Evolutionary conservation across 129 eudicot species (phyloP), one percentile per base, ranked within the genome.

Genomic region (Escallonia herrerae): DNA sequence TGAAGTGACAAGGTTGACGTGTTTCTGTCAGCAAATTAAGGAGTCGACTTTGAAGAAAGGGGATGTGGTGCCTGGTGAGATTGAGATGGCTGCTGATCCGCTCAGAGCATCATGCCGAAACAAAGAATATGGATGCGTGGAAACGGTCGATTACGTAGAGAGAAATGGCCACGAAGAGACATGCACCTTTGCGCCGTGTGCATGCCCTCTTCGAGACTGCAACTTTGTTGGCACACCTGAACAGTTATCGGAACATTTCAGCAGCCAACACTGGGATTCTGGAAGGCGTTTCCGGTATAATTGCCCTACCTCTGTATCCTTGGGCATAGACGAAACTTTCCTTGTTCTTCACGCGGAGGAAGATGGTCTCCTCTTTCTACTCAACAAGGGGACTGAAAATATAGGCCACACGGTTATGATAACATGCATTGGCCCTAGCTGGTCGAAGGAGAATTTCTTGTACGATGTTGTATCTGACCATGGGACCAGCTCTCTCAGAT

Each of bases 281-380:
- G 91, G 91, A 58, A 74, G 91, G 52, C 88, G 86, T 43, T 87
- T 87, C 38, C 82, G 71, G 73, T 87, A 87, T 55, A 78, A 79
- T 66, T 56, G 68, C 63, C 88, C 88, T 46, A 62, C 84, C 49
- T 82, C 86, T 4, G 72, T 87, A 0, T 76, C 88, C 42, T 43
- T 87, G 64, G 81, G 82, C 70, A 79, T 76, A 82, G 74, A 87
- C 5, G 95, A 87, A 72, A 68, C 79, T 2, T 79, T 74, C 64
- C 84, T 87, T 63, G 84, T 84, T 46, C 80, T 87, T 15, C 91
- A 87, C 79, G 89, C 95, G 7, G 91, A 87, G 67, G 88, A 84
- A 15, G 91, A 87, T 49, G 95, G 95, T 0, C 60, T 66, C 15
- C 86, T 87, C 55, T 84, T 87, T 53, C 80, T 87, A 33, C 86